Base-by-base conservation (phyloP, 345 rosid species). In the Atalantia buxifolia region DNA sequence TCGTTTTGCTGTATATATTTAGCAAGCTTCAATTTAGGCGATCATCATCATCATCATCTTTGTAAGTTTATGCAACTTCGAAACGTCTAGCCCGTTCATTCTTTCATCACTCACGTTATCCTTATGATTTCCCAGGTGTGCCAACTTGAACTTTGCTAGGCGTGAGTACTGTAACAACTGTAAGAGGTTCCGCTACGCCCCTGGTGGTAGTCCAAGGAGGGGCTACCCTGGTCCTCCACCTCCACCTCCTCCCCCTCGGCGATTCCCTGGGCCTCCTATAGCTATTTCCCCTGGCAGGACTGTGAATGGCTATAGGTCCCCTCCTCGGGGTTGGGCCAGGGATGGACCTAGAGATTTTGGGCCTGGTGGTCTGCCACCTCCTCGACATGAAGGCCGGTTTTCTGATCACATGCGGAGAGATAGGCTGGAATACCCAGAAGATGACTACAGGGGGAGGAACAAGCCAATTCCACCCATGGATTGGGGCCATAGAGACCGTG, bases 61-160 rank as follows among this genome's bases (percentile, higher is more conserved):
- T 21, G 33, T 2, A 65, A 65, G 45, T 19, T 33, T 33, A 33
- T 7, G 25, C 6, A 21, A 69, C 68, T 21, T 53, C 9, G 5
- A 16, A 45, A 22, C 55, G 9, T 78, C 65, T 59, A 5, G 9
- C 19, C 67, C 63, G 9, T 24, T 18, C 40, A 24, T 71, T 59
- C 33, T 75, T 59, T 35, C 30, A 36, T 31, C 31, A 63, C 77
- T 76, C 35, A 18, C 18, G 35, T 53, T 28, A 14, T 83, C 31
- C 59, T 67, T 71, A 64, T 68, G 68, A 27, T 84, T 60, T 66
- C 50, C 74, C 87, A 93, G 99, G 77, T 95, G 98, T 72, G 81
- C 80, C 76, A 90, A 93, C 87, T 84, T 95, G 83, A 95, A 93
- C 85, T 95, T 95, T 89, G 95, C 97, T 5, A 88, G 97, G 83